phyloP scores from a whole-genome alignment of 805 yeast species.

The Candida methanosorbosa region DNA sequence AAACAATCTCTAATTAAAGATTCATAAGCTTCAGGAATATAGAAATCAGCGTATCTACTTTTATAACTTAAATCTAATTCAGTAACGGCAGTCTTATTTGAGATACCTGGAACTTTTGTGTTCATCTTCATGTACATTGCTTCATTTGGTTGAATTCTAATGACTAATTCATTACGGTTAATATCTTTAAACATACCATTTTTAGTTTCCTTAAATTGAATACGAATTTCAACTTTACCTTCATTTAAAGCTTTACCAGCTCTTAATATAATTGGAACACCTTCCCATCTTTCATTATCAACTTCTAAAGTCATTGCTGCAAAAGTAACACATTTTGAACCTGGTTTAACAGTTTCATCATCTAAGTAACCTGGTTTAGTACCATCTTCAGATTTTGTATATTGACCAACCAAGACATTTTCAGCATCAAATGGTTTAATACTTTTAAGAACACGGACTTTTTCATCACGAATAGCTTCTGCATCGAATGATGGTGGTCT shows the following conservation, averaged over 20 bases:
- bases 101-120: conserved; percentile 87
- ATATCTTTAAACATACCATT: conserved; percentile 74
- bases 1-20: conserved; percentile 86
- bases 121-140: conserved; percentile 91
- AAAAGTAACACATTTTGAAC: conserved; percentile 83
- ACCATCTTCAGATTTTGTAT: conserved; percentile 77
- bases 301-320: conserved; percentile 79
- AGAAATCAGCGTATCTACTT: conserved; percentile 72
- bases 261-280: conserved; percentile 91
- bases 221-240: conserved; percentile 89
- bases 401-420: conserved; percentile 82
- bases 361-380: conserved; percentile 84
- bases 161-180: conserved; percentile 87
- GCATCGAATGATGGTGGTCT: conserved; percentile 88
- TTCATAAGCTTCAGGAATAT: conserved; percentile 98
- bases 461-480: conserved; percentile 92
- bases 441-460: conserved; percentile 85
- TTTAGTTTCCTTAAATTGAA: conserved; percentile 84
- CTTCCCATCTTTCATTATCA: conserved; percentile 95
- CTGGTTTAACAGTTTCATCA: conserved; percentile 78
- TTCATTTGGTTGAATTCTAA: conserved; percentile 91
- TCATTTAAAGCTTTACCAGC: conserved; percentile 98
- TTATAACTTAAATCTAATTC: conserved; percentile 87
- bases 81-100: conserved; percentile 73
- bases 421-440: conserved; percentile 56